A percentile compares a stretch with the other conserved stretches of the same genome.
Conservation (phyloP, 345 rosid species). For the Moricandia arvensis region DNA sequence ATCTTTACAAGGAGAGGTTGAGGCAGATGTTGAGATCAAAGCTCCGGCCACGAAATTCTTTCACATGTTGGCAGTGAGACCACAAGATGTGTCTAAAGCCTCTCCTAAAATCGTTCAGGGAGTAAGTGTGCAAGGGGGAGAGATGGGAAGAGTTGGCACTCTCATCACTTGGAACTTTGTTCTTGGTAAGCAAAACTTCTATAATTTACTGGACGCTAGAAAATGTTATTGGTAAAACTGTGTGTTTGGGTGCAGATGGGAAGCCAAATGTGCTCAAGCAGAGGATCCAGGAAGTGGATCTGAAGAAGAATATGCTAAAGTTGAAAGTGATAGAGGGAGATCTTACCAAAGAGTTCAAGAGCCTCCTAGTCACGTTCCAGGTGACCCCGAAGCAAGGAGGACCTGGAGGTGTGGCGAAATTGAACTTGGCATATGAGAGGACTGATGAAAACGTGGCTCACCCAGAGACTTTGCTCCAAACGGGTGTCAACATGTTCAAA, state of each 20-base stretch:
- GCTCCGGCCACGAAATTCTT: constrained; percentile 23
- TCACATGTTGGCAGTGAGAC: constrained; percentile 34
- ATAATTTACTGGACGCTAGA: background rate
- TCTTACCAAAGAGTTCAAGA: background rate
- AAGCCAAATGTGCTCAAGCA: background rate
- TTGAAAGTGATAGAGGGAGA: background rate
- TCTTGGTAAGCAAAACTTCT: constrained; percentile 28
- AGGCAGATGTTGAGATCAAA: background rate
- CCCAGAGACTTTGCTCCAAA: constrained; percentile 20
- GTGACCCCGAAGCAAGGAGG: constrained; percentile 1
- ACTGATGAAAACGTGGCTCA: constrained; percentile 5
- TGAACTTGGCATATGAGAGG: constrained; percentile 9
- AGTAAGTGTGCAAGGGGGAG: background rate
- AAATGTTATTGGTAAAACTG: background rate
- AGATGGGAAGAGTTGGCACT: constrained; percentile 17
- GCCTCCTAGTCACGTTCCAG: background rate
- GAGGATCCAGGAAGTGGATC: background rate
- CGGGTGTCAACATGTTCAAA: background rate
- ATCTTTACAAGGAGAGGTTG: constrained; percentile 3
- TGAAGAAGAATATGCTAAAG: background rate
- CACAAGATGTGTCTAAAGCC: constrained; percentile 31
- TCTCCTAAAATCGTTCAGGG: background rate
- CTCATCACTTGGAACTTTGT: constrained; percentile 37
- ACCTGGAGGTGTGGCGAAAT: constrained; percentile 23
- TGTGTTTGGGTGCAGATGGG: constrained; percentile 11